Conservation (phyloP, 2,329 filamentous ascomycete genomes). For the Verticillium longisporum region DNA sequence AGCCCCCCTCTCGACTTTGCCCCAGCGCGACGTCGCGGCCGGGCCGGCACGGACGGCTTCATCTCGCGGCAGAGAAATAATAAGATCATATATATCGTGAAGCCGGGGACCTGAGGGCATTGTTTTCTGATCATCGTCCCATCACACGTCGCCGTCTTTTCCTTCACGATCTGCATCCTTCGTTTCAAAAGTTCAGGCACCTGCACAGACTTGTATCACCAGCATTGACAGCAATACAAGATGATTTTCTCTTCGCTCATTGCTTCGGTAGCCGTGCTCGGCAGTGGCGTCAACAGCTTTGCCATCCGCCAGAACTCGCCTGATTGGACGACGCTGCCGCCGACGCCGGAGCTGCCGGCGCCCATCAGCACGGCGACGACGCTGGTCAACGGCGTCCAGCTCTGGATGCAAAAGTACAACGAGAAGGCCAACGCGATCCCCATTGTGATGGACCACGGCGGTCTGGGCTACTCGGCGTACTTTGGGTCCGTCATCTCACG, state of each 20-base stretch:
- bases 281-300: slow-evolving; percentile 9
- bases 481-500: slow-evolving; percentile 28
- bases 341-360: slow-evolving; percentile 27
- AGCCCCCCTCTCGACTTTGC: background rate
- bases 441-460: slow-evolving; percentile 31
- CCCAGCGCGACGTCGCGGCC: background rate
- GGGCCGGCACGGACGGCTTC: background rate
- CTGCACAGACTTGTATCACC: background rate
- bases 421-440: slow-evolving; percentile 21
- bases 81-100: background rate
- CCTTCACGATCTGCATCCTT: background rate
- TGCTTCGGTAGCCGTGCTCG: background rate
- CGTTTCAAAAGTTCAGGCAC: background rate
- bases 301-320: slow-evolving; percentile 17
- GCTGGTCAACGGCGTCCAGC: slow-evolving; percentile 26
- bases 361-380: slow-evolving; percentile 21
- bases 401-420: slow-evolving; percentile 36
- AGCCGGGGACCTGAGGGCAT: background rate
- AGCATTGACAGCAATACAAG: background rate
- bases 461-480: slow-evolving; percentile 33
- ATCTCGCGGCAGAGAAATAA: background rate
- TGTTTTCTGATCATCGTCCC: background rate
- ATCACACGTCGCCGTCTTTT: background rate
- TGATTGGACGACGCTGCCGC: slow-evolving; percentile 25
- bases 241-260: background rate